Evolutionary conservation across 2,329 filamentous ascomycete genomes (phyloP), one percentile per base, ranked within the genome.

Genomic region (Cryoendolithus antarcticus): DNA sequence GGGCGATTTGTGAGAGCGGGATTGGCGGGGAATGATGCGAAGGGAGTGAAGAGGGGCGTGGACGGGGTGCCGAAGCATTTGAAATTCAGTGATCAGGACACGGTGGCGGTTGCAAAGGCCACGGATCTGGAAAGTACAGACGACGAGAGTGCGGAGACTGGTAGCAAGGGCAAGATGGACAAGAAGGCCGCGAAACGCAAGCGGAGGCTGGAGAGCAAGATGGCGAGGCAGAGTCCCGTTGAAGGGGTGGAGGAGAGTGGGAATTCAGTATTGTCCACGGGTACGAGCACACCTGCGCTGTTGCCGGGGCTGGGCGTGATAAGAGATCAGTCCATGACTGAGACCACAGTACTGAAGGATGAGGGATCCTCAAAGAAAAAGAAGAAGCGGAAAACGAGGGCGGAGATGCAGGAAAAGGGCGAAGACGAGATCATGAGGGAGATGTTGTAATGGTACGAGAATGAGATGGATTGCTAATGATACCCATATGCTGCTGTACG

Each of bases 1-100:
- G 76, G 74, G 37, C 74, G 89, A 37, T 83, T 98, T 44, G 78
- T 98, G 52, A 85, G 81, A 56, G 75, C 84, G 44, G 85, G 83
- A 38, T 64, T 96, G 53, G 80, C 56, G 2, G 66, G 66, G 24
- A 69, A 69, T 40, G 64, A 67, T 43, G 52, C 9, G 56, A 66
- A 45, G 43, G 63, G 30, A 52, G 47, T 19, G 15, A 19, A 19
- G 15, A 19, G 15, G 15, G 15, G 15, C 5, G 15, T 19, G 15
- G 15, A 19, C 15, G 15, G 15, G 3, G 15, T 19, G 15, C 3
- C 15, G 15, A 19, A 19, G 15, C 15, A 19, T 19, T 19, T 19
- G 15, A 19, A 19, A 5, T 19, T 19, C 15, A 19, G 5, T 5
- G 15, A 19, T 19, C 39, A 41, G 39, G 62, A 61, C 48, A 47